phyloP scores from a whole-genome alignment of 352 stramenopile species.

The Globisporangium nodosum region DNA sequence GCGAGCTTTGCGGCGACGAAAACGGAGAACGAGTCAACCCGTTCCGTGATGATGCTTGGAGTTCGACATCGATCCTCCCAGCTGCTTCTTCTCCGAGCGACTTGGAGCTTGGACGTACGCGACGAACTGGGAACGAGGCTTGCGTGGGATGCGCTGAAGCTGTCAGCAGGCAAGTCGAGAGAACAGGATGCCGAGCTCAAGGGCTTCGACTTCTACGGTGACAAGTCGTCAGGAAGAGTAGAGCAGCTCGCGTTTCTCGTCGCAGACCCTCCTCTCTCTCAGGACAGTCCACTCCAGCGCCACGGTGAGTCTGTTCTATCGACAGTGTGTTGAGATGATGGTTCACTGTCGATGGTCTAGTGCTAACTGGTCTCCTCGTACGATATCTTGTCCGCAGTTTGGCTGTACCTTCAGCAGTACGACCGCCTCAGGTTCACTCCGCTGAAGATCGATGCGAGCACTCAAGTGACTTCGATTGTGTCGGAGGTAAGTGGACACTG shows the following conservation, averaged over 20 bases:
- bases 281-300: constrained; percentile 2
- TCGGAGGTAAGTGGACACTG: constrained; percentile 4
- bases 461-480: not conserved
- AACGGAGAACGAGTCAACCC: constrained; percentile 1
- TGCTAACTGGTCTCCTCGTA: not conserved
- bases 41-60: constrained; percentile 22
- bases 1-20: constrained; percentile 14
- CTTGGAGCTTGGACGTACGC: constrained; percentile 3
- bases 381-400: constrained; percentile 16
- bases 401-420: constrained; percentile 35
- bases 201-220: constrained; percentile 15
- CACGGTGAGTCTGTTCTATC: constrained; percentile 1
- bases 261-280: not conserved
- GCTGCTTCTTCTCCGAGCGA: constrained; percentile 23
- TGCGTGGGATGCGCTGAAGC: constrained; percentile 17
- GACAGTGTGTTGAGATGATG: not conserved
- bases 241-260: constrained; percentile 17
- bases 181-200: not conserved
- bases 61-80: constrained; percentile 22
- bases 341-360: not conserved
- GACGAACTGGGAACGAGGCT: constrained; percentile 13
- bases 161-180: not conserved
- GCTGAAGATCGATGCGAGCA: not conserved
- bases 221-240: constrained; percentile 6
- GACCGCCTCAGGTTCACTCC: constrained; percentile 25